These are phyloP conservation scores for Termitomyces sp. DNA, from an alignment of 768 basidiomycete species.

Conservation along the genomic window DNA sequence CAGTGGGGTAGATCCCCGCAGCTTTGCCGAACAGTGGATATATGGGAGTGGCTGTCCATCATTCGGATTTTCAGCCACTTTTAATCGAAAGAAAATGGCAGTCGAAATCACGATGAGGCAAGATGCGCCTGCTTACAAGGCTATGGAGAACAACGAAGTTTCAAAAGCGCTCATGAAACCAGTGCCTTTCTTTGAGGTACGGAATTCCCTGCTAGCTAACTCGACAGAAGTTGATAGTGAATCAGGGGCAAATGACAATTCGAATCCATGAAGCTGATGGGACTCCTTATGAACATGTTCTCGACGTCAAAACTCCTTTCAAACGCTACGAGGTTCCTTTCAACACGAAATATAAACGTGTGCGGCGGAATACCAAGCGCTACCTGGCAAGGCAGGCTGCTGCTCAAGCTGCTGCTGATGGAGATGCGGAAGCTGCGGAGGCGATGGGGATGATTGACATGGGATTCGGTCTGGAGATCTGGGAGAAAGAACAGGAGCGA, in stretches of 20 bases:
- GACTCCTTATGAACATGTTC: slow-evolving; percentile 96
- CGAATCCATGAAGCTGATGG: slow-evolving; percentile 99
- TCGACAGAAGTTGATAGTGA: background rate
- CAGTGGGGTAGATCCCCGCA: slow-evolving; percentile 83
- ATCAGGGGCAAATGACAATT: slow-evolving; percentile 93
- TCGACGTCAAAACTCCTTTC: slow-evolving; percentile 82
- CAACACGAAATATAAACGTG: slow-evolving; percentile 97
- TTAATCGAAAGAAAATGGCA: slow-evolving; percentile 97
- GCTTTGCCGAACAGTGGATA: slow-evolving; percentile 99
- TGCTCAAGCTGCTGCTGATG: slow-evolving; percentile 89
- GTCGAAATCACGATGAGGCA: slow-evolving; percentile 96
- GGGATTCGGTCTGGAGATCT: slow-evolving; percentile 89
- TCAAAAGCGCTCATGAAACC: slow-evolving; percentile 72
- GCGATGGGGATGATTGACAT: slow-evolving; percentile 93
- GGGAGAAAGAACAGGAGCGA: slow-evolving; percentile 93
- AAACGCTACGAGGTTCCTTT: slow-evolving; percentile 98
- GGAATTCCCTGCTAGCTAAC: slow-evolving; percentile 10
- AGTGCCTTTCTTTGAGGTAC: slow-evolving; percentile 84
- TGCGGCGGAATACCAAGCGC: slow-evolving; percentile 94
- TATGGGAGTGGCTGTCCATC: slow-evolving; percentile 95
- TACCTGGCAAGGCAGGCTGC: slow-evolving; percentile 91
- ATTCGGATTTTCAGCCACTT: slow-evolving; percentile 85
- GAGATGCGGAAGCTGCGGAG: slow-evolving; percentile 88
- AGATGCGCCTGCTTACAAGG: slow-evolving; percentile 73
- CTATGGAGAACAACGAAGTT: slow-evolving; percentile 66